These are phyloP conservation scores for carrot (Daucus carota) DNA, from an alignment of 129 eudicot species.

Conservation along the genomic window DNA sequence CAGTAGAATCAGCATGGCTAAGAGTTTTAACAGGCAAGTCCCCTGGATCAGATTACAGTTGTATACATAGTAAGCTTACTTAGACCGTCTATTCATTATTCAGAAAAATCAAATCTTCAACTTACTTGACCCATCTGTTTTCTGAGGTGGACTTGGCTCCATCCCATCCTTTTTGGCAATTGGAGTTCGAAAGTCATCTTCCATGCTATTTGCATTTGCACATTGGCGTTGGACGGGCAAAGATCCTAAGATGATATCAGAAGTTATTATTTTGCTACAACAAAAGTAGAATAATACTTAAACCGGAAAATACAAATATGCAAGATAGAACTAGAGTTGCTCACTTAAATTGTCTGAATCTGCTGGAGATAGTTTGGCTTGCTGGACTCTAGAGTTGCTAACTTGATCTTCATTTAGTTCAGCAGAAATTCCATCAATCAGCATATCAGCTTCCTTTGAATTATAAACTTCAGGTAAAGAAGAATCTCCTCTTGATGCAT, in stretches of 20 bases:
- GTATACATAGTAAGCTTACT: not conserved
- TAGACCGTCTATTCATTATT: not conserved
- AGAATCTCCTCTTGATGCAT: not conserved
- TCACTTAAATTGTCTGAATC: not conserved
- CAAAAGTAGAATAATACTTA: not conserved
- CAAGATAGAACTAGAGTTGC: not conserved
- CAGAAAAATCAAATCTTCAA: not conserved
- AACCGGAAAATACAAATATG: not conserved
- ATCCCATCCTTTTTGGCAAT: not conserved
- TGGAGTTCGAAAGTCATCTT: not conserved
- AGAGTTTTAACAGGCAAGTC: not conserved
- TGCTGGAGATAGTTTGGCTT: not conserved
- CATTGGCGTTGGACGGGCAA: not conserved
- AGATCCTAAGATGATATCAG: not conserved
- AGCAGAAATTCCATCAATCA: not conserved
- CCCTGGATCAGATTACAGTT: not conserved
- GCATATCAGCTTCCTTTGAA: not conserved
- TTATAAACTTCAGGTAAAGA: not conserved
- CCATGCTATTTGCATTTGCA: conserved; percentile 8
- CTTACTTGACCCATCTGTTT: not conserved
- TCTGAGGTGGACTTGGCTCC: not conserved
- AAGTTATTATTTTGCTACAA: not conserved
- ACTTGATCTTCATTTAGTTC: not conserved
- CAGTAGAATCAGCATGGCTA: not conserved
- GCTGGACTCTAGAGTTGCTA: not conserved